phyloP scores from a whole-genome alignment of 805 yeast species.

The Lipomyces mesembrius region DNA sequence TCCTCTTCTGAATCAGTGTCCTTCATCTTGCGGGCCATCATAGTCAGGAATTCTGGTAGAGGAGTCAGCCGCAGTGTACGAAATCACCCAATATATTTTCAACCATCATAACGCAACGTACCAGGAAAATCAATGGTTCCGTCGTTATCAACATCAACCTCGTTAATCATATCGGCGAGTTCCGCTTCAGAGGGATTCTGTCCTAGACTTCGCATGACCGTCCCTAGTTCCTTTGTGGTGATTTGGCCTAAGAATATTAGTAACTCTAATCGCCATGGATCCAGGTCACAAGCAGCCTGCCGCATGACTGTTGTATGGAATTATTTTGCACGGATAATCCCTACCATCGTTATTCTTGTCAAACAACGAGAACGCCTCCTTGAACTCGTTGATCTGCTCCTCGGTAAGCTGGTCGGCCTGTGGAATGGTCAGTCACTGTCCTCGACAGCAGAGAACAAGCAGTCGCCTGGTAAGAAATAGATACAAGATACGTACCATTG shows the following conservation, averaged over 20 bases:
- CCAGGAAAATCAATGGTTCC: slow-evolving; percentile 78
- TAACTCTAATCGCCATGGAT: not conserved
- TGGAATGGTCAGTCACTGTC: not conserved
- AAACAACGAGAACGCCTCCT: slow-evolving; percentile 95
- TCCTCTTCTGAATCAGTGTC: slow-evolving; percentile 98
- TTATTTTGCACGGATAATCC: slow-evolving; percentile 2
- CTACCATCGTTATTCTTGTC: slow-evolving; percentile 94
- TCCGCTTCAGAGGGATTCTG: slow-evolving; percentile 96
- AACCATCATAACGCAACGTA: slow-evolving; percentile 13
- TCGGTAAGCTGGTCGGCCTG: slow-evolving; percentile 88
- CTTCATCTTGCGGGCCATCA: slow-evolving; percentile 92
- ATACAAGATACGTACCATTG: not conserved
- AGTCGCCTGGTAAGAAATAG: not conserved
- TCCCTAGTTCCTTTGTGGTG: slow-evolving; percentile 93
- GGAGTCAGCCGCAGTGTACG: not conserved
- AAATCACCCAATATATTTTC: not conserved
- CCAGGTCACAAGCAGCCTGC: not conserved
- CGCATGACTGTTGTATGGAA: not conserved
- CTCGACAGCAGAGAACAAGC: not conserved
- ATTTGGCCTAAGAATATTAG: slow-evolving; percentile 56
- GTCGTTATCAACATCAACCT: slow-evolving; percentile 94
- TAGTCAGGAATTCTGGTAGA: slow-evolving; percentile 66
- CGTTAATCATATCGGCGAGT: slow-evolving; percentile 94
- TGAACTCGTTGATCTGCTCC: slow-evolving; percentile 95
- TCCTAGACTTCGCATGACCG: slow-evolving; percentile 98